A percentile compares a stretch with the other conserved stretches of the same genome.
These are phyloP conservation scores for Lablab purpureus DNA, from an alignment of 306 rosid genomes.

Conservation along the genomic window DNA sequence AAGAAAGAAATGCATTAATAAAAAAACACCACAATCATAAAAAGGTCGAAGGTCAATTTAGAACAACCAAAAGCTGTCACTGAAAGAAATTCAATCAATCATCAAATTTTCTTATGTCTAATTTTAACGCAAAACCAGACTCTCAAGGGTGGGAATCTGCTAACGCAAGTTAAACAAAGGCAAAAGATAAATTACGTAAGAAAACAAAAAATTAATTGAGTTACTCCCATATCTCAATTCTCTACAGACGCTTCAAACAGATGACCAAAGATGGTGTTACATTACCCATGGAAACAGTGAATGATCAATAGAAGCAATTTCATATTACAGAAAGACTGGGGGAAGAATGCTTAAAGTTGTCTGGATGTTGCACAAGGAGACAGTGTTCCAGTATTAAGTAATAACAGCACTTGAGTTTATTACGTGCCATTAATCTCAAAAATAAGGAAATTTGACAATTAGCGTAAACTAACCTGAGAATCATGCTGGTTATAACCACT, in stretches of 20 bases:
- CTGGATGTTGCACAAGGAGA: constrained; percentile 14
- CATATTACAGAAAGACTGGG: not conserved
- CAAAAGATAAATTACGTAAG: not conserved
- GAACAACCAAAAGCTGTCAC: constrained; percentile 6
- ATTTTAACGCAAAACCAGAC: not conserved
- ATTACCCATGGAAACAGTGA: not conserved
- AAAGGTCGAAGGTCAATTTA: constrained; percentile 15
- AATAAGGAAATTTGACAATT: constrained; percentile 27
- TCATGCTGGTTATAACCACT: constrained; percentile 99
- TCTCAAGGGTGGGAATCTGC: not conserved
- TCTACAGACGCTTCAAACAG: constrained; percentile 31
- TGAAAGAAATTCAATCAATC: constrained; percentile 19
- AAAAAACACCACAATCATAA: constrained; percentile 41
- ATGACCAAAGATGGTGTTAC: not conserved
- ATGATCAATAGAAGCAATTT: constrained; percentile 19
- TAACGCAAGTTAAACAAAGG: constrained; percentile 27
- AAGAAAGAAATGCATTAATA: constrained; percentile 41
- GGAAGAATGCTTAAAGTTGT: constrained; percentile 31
- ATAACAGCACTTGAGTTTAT: constrained; percentile 10
- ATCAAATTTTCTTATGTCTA: constrained; percentile 18
- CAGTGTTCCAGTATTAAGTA: not conserved
- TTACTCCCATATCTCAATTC: constrained; percentile 12
- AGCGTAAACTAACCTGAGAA: constrained; percentile 81
- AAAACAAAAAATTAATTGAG: not conserved
- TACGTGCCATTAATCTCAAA: constrained; percentile 32